A percentile compares a stretch with the other conserved stretches of the same genome.
Evolutionary conservation across 208 protist genomes (phyloP).

Genomic region (Naegleria lovaniensis): DNA sequence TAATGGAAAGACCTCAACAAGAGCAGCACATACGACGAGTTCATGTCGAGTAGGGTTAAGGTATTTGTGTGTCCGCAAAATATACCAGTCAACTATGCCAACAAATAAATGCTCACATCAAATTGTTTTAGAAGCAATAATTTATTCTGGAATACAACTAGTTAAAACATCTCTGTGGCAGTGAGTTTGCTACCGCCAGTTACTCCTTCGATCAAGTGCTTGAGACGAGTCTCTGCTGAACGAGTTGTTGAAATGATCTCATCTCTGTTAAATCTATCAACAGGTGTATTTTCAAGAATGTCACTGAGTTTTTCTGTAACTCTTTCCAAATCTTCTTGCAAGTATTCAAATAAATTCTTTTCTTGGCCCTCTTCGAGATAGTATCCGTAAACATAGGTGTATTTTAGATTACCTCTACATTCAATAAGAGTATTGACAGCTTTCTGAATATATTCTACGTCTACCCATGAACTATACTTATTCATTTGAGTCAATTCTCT

Average conservation of each 20-base stretch:
- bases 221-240: not conserved
- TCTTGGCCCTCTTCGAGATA: slow-evolving; percentile 38
- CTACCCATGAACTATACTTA: slow-evolving; percentile 11
- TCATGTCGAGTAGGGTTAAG: not conserved
- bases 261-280: slow-evolving; percentile 16
- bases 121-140: not conserved
- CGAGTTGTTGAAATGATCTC: slow-evolving; percentile 12
- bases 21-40: not conserved
- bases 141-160: not conserved
- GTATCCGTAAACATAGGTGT: slow-evolving; percentile 48
- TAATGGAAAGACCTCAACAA: not conserved
- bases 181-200: not conserved
- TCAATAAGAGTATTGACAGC: slow-evolving; percentile 34
- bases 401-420: slow-evolving; percentile 39
- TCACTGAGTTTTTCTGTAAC: slow-evolving; percentile 16
- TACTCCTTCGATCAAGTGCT: slow-evolving; percentile 1
- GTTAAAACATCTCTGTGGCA: not conserved
- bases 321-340: slow-evolving; percentile 36
- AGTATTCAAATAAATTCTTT: slow-evolving; percentile 45
- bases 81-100: too few relatives aligned
- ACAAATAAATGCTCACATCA: too few relatives aligned
- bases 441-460: slow-evolving; percentile 42
- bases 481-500: slow-evolving; percentile 22
- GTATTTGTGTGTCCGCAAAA: too few relatives aligned
- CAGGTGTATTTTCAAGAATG: slow-evolving; percentile 14